These are phyloP conservation scores for Lavandula angustifolia DNA, from an alignment of 257 asterid genomes.

Conservation along the genomic window DNA sequence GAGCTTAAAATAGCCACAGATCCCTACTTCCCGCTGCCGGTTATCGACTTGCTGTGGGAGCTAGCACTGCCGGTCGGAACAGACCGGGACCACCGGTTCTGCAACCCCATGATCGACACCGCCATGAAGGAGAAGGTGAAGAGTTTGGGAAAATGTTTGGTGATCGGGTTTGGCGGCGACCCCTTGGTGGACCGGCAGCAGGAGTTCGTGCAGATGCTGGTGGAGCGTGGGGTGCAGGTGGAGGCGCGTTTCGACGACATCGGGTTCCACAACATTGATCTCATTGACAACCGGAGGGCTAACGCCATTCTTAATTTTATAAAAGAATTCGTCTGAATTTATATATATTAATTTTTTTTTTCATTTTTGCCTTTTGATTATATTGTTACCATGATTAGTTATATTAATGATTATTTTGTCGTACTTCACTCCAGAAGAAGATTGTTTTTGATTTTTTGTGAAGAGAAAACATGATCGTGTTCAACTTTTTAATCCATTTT, in stretches of 20 bases:
- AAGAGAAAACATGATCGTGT: no score
- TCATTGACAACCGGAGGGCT: conserved; percentile 68
- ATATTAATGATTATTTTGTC: neutral
- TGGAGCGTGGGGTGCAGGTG: conserved; percentile 65
- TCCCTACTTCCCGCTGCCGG: conserved; percentile 73
- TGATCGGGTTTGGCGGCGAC: conserved; percentile 87
- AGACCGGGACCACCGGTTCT: conserved; percentile 79
- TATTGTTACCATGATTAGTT: neutral
- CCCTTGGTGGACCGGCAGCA: conserved; percentile 82
- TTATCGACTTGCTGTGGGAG: conserved; percentile 73
- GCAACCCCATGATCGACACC: conserved; percentile 66
- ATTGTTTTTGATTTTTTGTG: no score
- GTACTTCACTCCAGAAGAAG: no score
- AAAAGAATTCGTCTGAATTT: conserved; percentile 65
- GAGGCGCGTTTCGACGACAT: conserved; percentile 90
- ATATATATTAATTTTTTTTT: neutral
- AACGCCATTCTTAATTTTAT: conserved; percentile 61
- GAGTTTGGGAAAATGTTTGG: conserved; percentile 64
- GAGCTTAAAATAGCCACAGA: conserved; percentile 78
- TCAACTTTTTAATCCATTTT: no score
- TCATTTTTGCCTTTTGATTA: neutral
- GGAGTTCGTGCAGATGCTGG: conserved; percentile 74
- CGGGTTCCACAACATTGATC: conserved; percentile 79
- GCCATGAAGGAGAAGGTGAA: conserved; percentile 50
- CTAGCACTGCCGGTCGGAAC: conserved; percentile 72